Evolutionary conservation across 192 early-diverging fungal species (phyloP).

Genomic region (Thamnidium elegans): DNA sequence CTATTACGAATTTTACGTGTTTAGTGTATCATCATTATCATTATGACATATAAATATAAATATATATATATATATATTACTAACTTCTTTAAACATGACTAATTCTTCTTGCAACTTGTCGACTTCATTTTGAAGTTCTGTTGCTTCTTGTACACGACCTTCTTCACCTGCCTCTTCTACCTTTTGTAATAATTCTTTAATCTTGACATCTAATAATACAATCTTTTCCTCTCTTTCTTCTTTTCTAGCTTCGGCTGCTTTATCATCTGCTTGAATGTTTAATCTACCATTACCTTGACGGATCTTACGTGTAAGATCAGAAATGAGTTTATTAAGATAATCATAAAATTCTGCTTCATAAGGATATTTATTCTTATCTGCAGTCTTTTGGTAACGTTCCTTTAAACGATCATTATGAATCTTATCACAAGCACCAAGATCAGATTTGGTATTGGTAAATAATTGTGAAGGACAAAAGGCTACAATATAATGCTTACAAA

Average conservation of each 20-base stretch:
- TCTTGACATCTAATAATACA: slow-evolving; percentile 78
- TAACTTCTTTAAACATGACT: slow-evolving; percentile 52
- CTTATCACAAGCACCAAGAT: slow-evolving; percentile 67
- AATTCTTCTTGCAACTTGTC: slow-evolving; percentile 69
- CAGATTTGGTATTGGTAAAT: slow-evolving; percentile 88
- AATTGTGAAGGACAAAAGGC: slow-evolving; percentile 77
- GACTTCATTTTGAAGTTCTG: slow-evolving; percentile 56
- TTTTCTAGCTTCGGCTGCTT: slow-evolving; percentile 54
- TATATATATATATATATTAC: slow-evolving; percentile 1
- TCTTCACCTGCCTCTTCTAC: slow-evolving; percentile 71
- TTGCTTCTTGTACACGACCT: slow-evolving; percentile 73
- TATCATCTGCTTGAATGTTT: slow-evolving; percentile 59
- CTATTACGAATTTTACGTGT: background rate
- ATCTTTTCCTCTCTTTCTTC: slow-evolving; percentile 82
- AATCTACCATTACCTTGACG: slow-evolving; percentile 66
- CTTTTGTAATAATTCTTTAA: slow-evolving; percentile 61
- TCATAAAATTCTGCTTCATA: slow-evolving; percentile 75
- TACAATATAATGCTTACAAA: slow-evolving; percentile 80
- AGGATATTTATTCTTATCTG: slow-evolving; percentile 64
- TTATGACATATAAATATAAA: too few relatives aligned
- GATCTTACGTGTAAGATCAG: slow-evolving; percentile 73
- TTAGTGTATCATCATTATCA: too few relatives aligned
- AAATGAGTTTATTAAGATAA: slow-evolving; percentile 57
- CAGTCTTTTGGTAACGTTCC: slow-evolving; percentile 60
- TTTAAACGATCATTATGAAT: slow-evolving; percentile 81